phyloP scores from a whole-genome alignment of 305 asterid genomes.

The Fraxinus greggii region DNA sequence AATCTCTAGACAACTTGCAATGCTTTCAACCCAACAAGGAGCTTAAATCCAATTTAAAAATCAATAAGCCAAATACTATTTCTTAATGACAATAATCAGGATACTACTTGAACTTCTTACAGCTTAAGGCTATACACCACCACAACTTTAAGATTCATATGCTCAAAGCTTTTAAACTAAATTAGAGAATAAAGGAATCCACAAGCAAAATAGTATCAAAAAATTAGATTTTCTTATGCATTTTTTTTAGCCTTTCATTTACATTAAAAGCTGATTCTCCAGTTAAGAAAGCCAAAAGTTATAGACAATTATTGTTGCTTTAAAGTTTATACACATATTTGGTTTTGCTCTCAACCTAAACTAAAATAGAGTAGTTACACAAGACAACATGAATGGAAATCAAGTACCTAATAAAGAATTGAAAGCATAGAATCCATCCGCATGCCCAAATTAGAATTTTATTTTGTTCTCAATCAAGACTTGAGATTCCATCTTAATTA shows the following conservation, averaged over 20 bases:
- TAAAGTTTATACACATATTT: not conserved
- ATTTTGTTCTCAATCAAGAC: not conserved
- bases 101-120: not conserved
- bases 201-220: not conserved
- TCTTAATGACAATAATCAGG: not conserved
- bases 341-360: not conserved
- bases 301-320: not conserved
- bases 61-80: not conserved
- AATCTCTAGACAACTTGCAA: not conserved
- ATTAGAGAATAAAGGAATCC: not conserved
- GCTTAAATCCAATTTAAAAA: slow-evolving; percentile 1
- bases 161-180: not conserved
- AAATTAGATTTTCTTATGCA: not conserved
- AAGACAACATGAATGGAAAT: not conserved
- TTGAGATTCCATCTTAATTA: not conserved
- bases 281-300: not conserved
- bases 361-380: not conserved
- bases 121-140: not conserved
- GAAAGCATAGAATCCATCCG: not conserved
- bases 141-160: not conserved
- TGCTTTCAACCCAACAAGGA: slow-evolving; percentile 3
- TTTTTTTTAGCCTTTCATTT: not conserved
- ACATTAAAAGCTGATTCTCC: not conserved
- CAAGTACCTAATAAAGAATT: not conserved
- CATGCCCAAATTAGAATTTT: not conserved